phyloP scores from a whole-genome alignment of 768 basidiomycete genomes.

The Tulasnella sp. region DNA sequence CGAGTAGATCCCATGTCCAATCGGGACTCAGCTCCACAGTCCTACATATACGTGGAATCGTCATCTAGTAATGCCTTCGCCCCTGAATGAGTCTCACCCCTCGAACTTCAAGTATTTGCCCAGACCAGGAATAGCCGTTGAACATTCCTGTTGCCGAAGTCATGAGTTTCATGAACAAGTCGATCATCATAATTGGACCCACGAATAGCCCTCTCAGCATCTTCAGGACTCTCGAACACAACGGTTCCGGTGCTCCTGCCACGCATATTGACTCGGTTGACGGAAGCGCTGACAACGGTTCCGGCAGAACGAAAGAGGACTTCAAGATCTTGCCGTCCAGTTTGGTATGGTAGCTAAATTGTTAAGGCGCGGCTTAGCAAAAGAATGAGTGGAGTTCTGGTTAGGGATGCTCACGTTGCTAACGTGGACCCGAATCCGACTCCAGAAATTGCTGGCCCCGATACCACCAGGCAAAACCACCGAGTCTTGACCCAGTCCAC shows the following conservation, averaged over 20 bases:
- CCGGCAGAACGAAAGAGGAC: conserved; percentile 91
- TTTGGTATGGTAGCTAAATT: conserved; percentile 31
- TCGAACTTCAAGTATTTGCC: conserved; percentile 88
- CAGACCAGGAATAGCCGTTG: conserved; percentile 96
- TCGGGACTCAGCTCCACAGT: conserved; percentile 91
- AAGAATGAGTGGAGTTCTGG: too few relatives aligned
- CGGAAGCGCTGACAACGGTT: conserved; percentile 81
- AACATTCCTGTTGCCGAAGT: conserved; percentile 63
- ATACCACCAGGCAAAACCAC: too few relatives aligned
- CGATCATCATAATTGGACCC: not conserved
- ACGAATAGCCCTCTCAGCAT: conserved; percentile 56
- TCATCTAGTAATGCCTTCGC: too few relatives aligned
- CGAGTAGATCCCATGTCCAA: conserved; percentile 94
- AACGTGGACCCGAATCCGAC: too few relatives aligned
- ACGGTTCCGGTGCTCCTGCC: conserved; percentile 92
- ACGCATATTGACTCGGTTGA: conserved; percentile 77
- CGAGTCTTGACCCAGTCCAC: too few relatives aligned
- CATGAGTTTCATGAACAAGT: not conserved
- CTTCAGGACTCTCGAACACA: conserved; percentile 56
- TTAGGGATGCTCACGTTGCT: too few relatives aligned
- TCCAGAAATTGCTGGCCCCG: too few relatives aligned
- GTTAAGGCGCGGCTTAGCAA: too few relatives aligned
- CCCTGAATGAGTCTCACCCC: conserved; percentile 51
- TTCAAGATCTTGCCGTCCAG: conserved; percentile 90
- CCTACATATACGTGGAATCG: conserved; percentile 42